Conservation (phyloP, 371 early-diverging fungal genomes). For the Mucor piriformis region DNA sequence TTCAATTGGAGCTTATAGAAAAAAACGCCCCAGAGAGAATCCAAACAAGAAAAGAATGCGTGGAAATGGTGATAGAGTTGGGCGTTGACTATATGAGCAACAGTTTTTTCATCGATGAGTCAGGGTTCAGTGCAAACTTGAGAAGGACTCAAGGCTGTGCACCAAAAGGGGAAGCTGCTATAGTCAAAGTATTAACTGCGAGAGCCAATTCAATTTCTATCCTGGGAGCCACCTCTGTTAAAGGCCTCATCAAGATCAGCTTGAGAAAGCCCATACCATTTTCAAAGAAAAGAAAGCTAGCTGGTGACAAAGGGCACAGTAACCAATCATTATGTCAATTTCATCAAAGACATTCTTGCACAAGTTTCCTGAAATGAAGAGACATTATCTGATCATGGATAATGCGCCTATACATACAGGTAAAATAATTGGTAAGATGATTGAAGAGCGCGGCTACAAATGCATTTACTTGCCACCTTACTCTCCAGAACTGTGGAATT, state of each 20-base stretch:
- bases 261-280: conserved; percentile 19
- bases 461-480: conserved; percentile 19
- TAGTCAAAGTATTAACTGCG: conserved; percentile 7
- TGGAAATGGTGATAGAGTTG: neutral
- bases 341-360: conserved; percentile 13
- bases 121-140: too few species aligned
- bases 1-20: conserved; percentile 5
- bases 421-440: conserved; percentile 8
- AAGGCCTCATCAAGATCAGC: conserved; percentile 15
- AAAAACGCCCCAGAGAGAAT: conserved; percentile 10
- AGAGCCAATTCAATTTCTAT: too few species aligned
- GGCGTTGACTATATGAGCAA: conserved; percentile 14
- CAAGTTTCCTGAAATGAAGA: conserved; percentile 22
- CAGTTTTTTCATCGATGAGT: conserved; percentile 12
- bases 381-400: conserved; percentile 10
- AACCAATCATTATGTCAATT: conserved; percentile 15
- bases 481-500: conserved; percentile 24
- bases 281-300: conserved; percentile 29
- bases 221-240: too few species aligned
- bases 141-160: conserved; percentile 16
- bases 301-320: conserved; percentile 12
- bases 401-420: conserved; percentile 13
- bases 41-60: conserved; percentile 11
- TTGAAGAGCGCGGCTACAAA: too few species aligned
- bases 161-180: conserved; percentile 10